These are phyloP conservation scores for Sarocladiaceae sp. DNA, from an alignment of 2,329 filamentous ascomycete genomes.

Conservation along the genomic window DNA sequence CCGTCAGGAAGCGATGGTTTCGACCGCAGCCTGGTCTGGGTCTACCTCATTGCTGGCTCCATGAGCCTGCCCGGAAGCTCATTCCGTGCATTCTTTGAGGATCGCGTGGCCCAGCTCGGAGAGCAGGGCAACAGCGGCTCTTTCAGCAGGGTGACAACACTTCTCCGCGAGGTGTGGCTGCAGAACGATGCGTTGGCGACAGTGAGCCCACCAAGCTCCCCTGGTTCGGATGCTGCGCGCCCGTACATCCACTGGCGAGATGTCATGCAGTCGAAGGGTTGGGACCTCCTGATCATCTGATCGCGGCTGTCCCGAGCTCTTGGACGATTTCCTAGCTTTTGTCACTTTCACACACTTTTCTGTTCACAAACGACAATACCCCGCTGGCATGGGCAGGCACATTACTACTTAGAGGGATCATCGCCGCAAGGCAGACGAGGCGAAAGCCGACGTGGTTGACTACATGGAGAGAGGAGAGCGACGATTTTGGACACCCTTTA, in stretches of 20 bases:
- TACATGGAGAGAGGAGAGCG: slow-evolving; percentile 18
- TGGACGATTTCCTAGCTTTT: slow-evolving; percentile 16
- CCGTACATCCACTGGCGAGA: slow-evolving; percentile 89
- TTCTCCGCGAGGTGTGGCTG: slow-evolving; percentile 80
- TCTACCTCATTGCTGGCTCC: slow-evolving; percentile 79
- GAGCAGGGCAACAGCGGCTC: slow-evolving; percentile 75
- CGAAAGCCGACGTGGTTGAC: slow-evolving; percentile 16
- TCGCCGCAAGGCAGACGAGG: slow-evolving; percentile 33
- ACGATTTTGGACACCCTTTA: slow-evolving; percentile 25
- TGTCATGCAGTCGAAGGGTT: slow-evolving; percentile 83
- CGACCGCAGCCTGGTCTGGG: slow-evolving; percentile 89
- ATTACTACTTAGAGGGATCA: slow-evolving; percentile 28
- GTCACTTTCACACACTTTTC: slow-evolving; percentile 18
- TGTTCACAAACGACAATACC: slow-evolving; percentile 22
- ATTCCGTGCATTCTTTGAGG: slow-evolving; percentile 73
- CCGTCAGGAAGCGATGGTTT: slow-evolving; percentile 76
- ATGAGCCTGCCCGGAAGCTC: slow-evolving; percentile 64
- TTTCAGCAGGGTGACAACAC: slow-evolving; percentile 72
- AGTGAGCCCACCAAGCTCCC: slow-evolving; percentile 28
- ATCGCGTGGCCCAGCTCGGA: slow-evolving; percentile 67
- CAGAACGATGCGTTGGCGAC: slow-evolving; percentile 55
- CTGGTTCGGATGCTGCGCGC: slow-evolving; percentile 32
- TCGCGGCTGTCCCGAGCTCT: slow-evolving; percentile 9
- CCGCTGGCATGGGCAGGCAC: slow-evolving; percentile 12
- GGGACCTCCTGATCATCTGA: slow-evolving; percentile 89